These are phyloP conservation scores for Candida sanyiensis DNA, from an alignment of 805 yeast genomes.

Conservation along the genomic window DNA sequence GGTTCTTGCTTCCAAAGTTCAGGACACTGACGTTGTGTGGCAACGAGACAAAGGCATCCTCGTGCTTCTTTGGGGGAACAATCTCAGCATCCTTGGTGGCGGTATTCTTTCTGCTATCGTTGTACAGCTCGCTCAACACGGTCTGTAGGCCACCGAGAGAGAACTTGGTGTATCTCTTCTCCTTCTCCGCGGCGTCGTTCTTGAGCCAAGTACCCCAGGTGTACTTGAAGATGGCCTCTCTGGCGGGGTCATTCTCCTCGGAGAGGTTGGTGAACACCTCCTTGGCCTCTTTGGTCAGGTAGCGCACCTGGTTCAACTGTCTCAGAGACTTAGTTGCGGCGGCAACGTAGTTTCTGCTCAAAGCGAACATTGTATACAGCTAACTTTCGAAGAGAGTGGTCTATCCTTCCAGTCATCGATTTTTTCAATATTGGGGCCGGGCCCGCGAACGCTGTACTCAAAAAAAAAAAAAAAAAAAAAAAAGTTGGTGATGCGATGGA, in stretches of 20 bases:
- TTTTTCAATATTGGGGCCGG: not conserved
- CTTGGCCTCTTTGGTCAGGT: conserved; percentile 27
- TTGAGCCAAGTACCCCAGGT: conserved; percentile 95
- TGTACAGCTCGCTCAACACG: conserved; percentile 41
- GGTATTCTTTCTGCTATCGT: conserved; percentile 31
- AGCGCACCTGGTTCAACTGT: conserved; percentile 18
- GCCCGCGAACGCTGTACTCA: not conserved
- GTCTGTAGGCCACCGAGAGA: conserved; percentile 70
- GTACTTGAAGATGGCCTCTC: conserved; percentile 74
- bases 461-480: too few relatives aligned
- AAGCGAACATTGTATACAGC: conserved; percentile 13
- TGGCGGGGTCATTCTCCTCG: conserved; percentile 59
- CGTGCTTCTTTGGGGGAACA: conserved; percentile 32
- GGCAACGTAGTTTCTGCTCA: conserved; percentile 11
- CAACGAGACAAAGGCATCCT: conserved; percentile 37
- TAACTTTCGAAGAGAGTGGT: too few relatives aligned
- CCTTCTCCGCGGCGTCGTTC: conserved; percentile 70
- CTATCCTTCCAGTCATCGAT: too few relatives aligned
- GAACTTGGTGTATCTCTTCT: conserved; percentile 72
- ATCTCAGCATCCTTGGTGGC: conserved; percentile 24
- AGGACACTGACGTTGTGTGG: conserved; percentile 42
- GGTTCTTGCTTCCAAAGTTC: conserved; percentile 39
- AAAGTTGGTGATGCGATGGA: too few relatives aligned
- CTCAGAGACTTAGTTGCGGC: conserved; percentile 1
- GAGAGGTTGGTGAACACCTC: conserved; percentile 45